Base-by-base conservation (phyloP, 257 asterid genomes). In the Echites panduratus region DNA sequence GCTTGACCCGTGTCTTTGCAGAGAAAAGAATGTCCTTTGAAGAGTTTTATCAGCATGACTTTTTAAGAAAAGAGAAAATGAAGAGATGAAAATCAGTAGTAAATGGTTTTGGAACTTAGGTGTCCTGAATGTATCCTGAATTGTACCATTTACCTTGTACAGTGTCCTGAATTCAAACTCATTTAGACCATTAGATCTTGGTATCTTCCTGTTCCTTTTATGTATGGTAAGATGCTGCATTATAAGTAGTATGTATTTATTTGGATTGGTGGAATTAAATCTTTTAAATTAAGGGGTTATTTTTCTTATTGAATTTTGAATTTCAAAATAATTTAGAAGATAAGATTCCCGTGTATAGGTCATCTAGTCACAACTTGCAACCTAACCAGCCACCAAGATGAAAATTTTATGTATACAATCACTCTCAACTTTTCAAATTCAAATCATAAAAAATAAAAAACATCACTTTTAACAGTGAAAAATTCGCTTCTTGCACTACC, bases 1-100 rank as follows among this genome's bases (percentile, higher is more conserved):
- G 32, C 40, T 14, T 70, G n/a, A 29, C 54, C 59, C 52, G 45
- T 61, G 4, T 61, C 54, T 78, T 65, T 81, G 82, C 88, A 87
- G 87, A 83, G 75, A 77, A 70, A 17, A 84, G 91, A 62, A 64
- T 79, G 72, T 85, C 89, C 56, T 83, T 76, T n/a, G 79, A 79
- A 64, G 89, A 83, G 81, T 85, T 87, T 80, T 72, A 24, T 69
- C 77, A 59, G 65, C 91, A 87, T 57, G 22, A 32, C 35, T 87
- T 82, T 45, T 71, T 84, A 29, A 53, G 77, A 71, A 13, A 45
- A 59, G 49, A 72, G 29, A 38, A 59, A 13, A 27, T 29, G 20
- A 12, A 19, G 67, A 35, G 26, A 7, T 62, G 47, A 62, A 17
- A 29, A 16, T 27, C 3, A 29, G 32, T n/a, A 19, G 12, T n/a